Evolutionary conservation across 202 grass and related monocot species (phyloP), one percentile per base, ranked within the genome.

Genomic region (Setaria viridis): DNA sequence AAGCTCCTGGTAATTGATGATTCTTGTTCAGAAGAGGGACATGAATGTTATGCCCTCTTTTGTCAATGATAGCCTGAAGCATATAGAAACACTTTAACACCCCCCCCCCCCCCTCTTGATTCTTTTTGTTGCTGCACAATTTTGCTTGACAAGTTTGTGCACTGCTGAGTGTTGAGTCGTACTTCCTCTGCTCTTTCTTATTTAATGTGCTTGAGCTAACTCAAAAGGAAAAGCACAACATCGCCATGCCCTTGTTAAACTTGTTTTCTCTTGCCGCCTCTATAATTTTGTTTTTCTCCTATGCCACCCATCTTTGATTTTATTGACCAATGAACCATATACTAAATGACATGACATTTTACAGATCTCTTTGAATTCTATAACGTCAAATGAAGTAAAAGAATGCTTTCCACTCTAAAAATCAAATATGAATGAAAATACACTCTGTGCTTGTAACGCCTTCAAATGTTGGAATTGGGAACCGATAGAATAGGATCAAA

Each of bases 401-500:
- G 7, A 41, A 20, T 49, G 0, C 14, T 19, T 33, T 70, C 39
- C 19, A 35, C 48, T 35, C 14, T 30, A 62, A 47, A 7, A 63
- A 48, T 32, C 4, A 9, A 9, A 16, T 16, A 67, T 53, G 56
- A 57, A 34, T 21, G 55, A 67, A 13, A n/a, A 57, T 0, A 9
- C 6, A 37, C 53, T 64, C 43, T 14, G 12, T 72, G 66, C 17
- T 33, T 71, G 67, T 47, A 47, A 54, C 45, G 46, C 7, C 62
- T 54, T 66, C 14, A 42, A 56, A 13, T 74, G 39, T 58, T 80
- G 39, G 20, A 35, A 51, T 51, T 67, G 29, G 67, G 39, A 62
- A 4, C 62, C 19, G 58, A 39, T 11, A 73, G 47, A 73, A 65
- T 74, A 56, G 57, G 69, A 66, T 25, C 6, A 80, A 79, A 11